Conservation (phyloP, 805 yeast genomes). For the Saccharomycopsis capsularis region DNA sequence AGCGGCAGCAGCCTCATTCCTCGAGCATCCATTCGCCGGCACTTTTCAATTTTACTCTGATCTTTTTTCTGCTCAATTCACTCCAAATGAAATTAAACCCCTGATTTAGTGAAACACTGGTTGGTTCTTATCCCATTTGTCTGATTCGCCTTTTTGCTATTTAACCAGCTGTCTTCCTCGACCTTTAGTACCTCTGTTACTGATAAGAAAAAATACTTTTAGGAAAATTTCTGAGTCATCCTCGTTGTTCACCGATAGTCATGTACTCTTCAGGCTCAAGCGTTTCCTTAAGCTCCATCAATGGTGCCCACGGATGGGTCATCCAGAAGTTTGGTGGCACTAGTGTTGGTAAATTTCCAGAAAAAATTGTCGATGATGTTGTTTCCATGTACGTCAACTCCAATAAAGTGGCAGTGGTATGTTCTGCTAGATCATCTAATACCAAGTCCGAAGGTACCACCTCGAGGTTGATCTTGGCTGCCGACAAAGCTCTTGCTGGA, state of each 20-base stretch:
- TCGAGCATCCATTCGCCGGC: too few relatives aligned
- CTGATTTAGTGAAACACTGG: too few relatives aligned
- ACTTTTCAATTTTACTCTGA: too few relatives aligned
- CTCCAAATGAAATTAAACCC: too few relatives aligned
- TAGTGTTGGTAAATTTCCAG: slow-evolving; percentile 90
- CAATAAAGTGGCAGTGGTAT: slow-evolving; percentile 82
- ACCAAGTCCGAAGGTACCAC: slow-evolving; percentile 96
- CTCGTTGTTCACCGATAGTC: not conserved
- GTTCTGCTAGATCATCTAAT: slow-evolving; percentile 88
- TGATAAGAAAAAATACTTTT: too few relatives aligned
- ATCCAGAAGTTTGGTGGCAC: slow-evolving; percentile 98
- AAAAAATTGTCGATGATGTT: slow-evolving; percentile 76
- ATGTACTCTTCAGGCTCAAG: slow-evolving; percentile 13
- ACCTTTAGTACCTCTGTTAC: too few relatives aligned
- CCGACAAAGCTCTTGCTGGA: slow-evolving; percentile 65
- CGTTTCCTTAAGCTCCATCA: slow-evolving; percentile 11
- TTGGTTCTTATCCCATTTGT: too few relatives aligned
- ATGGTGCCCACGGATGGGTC: slow-evolving; percentile 43
- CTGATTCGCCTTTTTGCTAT: too few relatives aligned
- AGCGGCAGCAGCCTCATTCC: too few relatives aligned
- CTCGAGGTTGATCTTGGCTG: slow-evolving; percentile 74
- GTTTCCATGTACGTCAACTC: slow-evolving; percentile 53
- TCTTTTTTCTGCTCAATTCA: too few relatives aligned
- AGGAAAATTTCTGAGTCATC: not conserved
- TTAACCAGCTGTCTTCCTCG: too few relatives aligned